Conservation (phyloP, 2,329 filamentous ascomycete genomes). For the Apiospora aurea region DNA sequence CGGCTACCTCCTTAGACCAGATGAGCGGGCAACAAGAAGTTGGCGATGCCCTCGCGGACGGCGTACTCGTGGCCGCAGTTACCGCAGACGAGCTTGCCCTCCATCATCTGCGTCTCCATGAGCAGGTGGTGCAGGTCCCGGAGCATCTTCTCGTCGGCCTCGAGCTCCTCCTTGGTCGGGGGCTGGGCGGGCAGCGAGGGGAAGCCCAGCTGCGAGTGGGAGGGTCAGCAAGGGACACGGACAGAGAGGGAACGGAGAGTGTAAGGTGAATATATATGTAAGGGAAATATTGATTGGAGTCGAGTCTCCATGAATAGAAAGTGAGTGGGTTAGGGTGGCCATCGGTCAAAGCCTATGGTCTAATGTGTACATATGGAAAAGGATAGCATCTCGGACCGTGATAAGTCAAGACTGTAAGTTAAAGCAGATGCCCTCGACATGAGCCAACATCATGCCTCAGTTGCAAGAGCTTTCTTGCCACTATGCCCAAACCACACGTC, state of each 20-base stretch:
- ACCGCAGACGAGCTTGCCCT: constrained; percentile 88
- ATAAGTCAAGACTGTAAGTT: background rate
- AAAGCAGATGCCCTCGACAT: background rate
- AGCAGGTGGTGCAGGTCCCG: constrained; percentile 82
- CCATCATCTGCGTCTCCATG: constrained; percentile 87
- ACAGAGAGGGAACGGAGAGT: too few relatives aligned
- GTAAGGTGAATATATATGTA: too few relatives aligned
- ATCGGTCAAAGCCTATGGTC: too few relatives aligned
- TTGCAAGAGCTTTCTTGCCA: background rate
- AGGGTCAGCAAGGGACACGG: too few relatives aligned
- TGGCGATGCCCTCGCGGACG: constrained; percentile 94
- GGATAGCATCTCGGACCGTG: too few relatives aligned
- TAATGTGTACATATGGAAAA: too few relatives aligned
- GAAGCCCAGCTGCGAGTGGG: constrained; percentile 72
- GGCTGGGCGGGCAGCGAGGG: constrained; percentile 72
- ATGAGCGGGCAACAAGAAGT: constrained; percentile 93
- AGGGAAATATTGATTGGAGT: too few relatives aligned
- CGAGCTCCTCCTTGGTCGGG: constrained; percentile 67
- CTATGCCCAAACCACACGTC: background rate
- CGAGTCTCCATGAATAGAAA: too few relatives aligned
- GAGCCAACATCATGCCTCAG: background rate
- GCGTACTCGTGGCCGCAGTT: constrained; percentile 94
- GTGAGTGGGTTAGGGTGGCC: too few relatives aligned
- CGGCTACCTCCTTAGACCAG: constrained; percentile 62
- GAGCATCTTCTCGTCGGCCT: constrained; percentile 72